phyloP scores from a whole-genome alignment of 352 stramenopile genomes.

The Phytophthora pluvialis region DNA sequence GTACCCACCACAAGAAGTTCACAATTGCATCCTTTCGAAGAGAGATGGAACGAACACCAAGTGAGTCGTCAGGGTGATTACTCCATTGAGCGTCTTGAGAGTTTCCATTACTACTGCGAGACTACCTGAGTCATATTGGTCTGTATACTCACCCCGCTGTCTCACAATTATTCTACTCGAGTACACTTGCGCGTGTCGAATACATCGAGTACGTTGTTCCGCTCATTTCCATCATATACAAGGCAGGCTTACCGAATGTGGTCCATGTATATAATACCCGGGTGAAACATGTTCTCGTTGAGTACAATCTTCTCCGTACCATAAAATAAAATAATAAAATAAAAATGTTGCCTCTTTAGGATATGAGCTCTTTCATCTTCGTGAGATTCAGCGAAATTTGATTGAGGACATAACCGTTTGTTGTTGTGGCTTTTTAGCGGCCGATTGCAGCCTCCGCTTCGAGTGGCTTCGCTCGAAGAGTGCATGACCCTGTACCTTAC shows the following conservation, averaged over 20 bases:
- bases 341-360: no score
- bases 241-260: not conserved
- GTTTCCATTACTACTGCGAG: slow-evolving; percentile 11
- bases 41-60: slow-evolving; percentile 6
- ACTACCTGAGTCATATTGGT: not conserved
- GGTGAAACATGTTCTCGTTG: not conserved
- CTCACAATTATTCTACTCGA: not conserved
- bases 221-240: not conserved
- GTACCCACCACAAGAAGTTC: not conserved
- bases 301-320: not conserved
- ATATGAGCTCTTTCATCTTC: no score
- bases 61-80: slow-evolving; percentile 12
- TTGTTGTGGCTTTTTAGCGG: not conserved
- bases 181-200: not conserved
- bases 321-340: no score
- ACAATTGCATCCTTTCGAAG: slow-evolving; percentile 5
- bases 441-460: no score
- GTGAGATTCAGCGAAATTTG: no score
- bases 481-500: not conserved
- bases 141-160: slow-evolving; percentile 1
- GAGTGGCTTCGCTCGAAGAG: not conserved
- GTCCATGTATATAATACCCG: no score
- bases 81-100: slow-evolving; percentile 15
- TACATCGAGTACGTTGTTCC: not conserved
- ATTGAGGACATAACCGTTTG: not conserved